A percentile compares a stretch with the other conserved stretches of the same genome.
phyloP scores from a whole-genome alignment of 2,329 filamentous ascomycete species.

The Thyridium curvatum region DNA sequence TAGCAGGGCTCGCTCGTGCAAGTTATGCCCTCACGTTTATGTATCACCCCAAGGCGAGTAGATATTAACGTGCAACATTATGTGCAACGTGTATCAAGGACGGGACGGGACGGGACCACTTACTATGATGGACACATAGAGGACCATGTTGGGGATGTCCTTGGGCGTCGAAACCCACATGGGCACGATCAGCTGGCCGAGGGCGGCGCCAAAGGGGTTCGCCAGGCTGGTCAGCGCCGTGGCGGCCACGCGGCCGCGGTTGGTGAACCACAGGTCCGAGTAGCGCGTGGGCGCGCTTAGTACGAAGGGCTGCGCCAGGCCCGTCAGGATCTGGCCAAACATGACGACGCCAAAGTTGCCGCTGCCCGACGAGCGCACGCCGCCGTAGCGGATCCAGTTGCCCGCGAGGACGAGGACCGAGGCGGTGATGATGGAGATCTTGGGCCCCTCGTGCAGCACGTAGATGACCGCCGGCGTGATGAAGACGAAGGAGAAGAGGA shows the following conservation, averaged over 20 bases:
- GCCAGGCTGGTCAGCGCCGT: slow-evolving; percentile 81
- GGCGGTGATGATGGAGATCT: slow-evolving; percentile 66
- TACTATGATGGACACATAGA: slow-evolving; percentile 80
- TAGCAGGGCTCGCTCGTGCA: no score
- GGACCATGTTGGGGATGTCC: slow-evolving; percentile 73
- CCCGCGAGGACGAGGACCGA: slow-evolving; percentile 70
- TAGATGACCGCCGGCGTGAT: slow-evolving; percentile 69
- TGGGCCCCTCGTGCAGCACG: slow-evolving; percentile 74
- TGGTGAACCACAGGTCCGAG: slow-evolving; percentile 92
- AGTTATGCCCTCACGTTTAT: no score
- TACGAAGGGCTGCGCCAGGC: slow-evolving; percentile 87
- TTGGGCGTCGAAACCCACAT: slow-evolving; percentile 58
- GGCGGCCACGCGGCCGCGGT: slow-evolving; percentile 73
- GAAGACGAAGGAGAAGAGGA: slow-evolving; percentile 76
- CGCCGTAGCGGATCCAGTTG: slow-evolving; percentile 87
- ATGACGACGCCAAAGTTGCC: slow-evolving; percentile 72
- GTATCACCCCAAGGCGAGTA: no score
- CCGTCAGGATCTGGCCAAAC: slow-evolving; percentile 87
- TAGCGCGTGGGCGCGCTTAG: slow-evolving; percentile 84
- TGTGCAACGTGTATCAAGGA: no score
- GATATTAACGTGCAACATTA: no score
- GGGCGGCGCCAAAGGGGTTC: slow-evolving; percentile 83
- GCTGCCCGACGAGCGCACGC: slow-evolving; percentile 43
- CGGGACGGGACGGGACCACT: no score
- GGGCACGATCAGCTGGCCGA: slow-evolving; percentile 82